Evolutionary conservation across 176 grass and related monocot genomes (phyloP).

Genomic region (Avena eriantha): DNA sequence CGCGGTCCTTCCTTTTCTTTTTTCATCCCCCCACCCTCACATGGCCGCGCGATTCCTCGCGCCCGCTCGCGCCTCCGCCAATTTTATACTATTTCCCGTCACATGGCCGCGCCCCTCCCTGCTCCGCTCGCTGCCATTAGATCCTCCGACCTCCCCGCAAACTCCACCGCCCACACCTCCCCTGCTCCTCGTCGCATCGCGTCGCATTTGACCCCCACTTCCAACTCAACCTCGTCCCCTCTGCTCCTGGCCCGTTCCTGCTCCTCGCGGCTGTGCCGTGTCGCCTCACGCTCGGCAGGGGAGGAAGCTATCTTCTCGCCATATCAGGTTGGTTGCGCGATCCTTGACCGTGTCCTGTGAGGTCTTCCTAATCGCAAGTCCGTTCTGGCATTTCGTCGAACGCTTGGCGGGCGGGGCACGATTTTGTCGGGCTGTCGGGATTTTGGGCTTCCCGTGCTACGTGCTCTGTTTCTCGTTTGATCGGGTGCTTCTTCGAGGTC

Average conservation of each 20-base stretch:
- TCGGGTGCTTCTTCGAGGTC: neutral
- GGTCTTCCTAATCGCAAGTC: conserved; percentile 12
- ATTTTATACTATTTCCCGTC: conserved; percentile 31
- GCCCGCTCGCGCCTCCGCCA: conserved; percentile 26
- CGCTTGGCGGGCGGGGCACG: neutral
- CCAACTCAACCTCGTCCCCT: neutral
- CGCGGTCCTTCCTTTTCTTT: neutral
- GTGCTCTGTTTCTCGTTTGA: neutral
- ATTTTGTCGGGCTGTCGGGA: neutral
- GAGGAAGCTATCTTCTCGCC: neutral
- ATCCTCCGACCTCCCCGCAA: conserved; percentile 20
- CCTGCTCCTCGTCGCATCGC: conserved; percentile 28
- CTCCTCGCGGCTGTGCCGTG: neutral
- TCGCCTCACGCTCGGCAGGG: neutral
- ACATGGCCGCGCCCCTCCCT: conserved; percentile 24
- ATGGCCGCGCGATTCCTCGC: conserved; percentile 35
- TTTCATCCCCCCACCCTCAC: neutral
- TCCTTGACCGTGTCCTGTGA: neutral
- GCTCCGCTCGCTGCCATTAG: conserved; percentile 29
- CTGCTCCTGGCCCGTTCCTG: neutral
- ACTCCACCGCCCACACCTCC: neutral
- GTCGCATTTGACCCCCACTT: conserved; percentile 39
- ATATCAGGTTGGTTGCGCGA: conserved; percentile 28
- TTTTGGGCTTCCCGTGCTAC: neutral
- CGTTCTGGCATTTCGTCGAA: conserved; percentile 39